Percentiles rank a stretch among this genome's conserved stretches.
Conservation (phyloP, 2,329 filamentous ascomycete genomes). For the Didymella glomerata region DNA sequence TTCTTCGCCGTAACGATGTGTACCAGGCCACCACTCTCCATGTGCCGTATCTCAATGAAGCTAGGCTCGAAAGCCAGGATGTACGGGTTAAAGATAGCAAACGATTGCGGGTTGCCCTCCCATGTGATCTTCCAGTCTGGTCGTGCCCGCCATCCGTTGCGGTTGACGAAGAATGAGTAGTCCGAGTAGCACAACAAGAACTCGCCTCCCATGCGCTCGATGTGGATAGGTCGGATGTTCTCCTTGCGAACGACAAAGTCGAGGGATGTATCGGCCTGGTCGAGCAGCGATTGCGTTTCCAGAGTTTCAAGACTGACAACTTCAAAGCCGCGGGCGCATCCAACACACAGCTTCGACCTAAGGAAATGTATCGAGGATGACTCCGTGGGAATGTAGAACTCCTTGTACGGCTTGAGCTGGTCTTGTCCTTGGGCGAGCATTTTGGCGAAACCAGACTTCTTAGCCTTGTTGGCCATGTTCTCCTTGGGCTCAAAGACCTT, state of each 20-base stretch:
- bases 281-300: conserved; percentile 96
- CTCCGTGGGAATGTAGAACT: conserved; percentile 98
- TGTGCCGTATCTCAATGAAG: conserved; percentile 95
- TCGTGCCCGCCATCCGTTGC: conserved; percentile 94
- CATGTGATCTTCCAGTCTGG: conserved; percentile 98
- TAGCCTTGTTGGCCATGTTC: conserved; percentile 89
- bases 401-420: conserved; percentile 82
- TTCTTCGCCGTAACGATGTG: conserved; percentile 97
- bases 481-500: conserved; percentile 99
- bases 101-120: conserved; percentile 91
- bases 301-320: conserved; percentile 95
- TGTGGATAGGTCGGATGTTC: conserved; percentile 93
- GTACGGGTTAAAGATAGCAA: conserved; percentile 95
- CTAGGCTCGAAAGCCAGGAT: conserved; percentile 97
- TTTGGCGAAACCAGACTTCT: conserved; percentile 92
- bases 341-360: conserved; percentile 94
- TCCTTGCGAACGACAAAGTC: conserved; percentile 96
- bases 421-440: conserved; percentile 96
- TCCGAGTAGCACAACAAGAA: conserved; percentile 98
- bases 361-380: conserved; percentile 99
- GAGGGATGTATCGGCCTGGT: conserved; percentile 96
- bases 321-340: conserved; percentile 94
- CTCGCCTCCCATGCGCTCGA: conserved; percentile 95
- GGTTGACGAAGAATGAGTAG: conserved; percentile 98
- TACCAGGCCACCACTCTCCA: conserved; percentile 88